These are phyloP conservation scores for Saccharomycopsis microspora DNA, from an alignment of 805 yeast genomes.

Conservation along the genomic window DNA sequence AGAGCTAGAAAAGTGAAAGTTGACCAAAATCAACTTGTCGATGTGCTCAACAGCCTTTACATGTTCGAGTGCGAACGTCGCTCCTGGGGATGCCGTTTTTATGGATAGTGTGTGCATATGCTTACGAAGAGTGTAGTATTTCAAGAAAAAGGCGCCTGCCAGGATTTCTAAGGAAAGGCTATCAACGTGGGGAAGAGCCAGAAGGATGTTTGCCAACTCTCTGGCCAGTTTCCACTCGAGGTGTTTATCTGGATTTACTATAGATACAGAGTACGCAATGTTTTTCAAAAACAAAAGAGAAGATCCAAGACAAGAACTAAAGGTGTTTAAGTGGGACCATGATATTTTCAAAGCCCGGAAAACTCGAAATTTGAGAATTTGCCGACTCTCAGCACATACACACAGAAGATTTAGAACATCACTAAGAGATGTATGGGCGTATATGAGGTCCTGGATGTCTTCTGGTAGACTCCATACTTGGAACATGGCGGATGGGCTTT, in stretches of 20 bases:
- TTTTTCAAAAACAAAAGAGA: background rate
- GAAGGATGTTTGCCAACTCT: conserved; percentile 1
- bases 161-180: conserved; percentile 3
- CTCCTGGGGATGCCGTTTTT: background rate
- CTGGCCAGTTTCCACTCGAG: conserved; percentile 9
- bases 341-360: too few relatives aligned
- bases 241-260: conserved; percentile 1
- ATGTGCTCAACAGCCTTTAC: conserved; percentile 2
- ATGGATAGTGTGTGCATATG: conserved; percentile 1
- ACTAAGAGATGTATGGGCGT: too few relatives aligned
- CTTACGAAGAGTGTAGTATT: conserved; percentile 3
- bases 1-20: conserved; percentile 4
- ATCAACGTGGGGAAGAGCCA: background rate
- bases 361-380: too few relatives aligned
- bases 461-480: too few relatives aligned
- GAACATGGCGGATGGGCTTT: too few relatives aligned
- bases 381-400: too few relatives aligned
- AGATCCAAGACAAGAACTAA: background rate
- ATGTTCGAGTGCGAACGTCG: conserved; percentile 12
- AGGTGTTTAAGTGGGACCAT: background rate
- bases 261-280: background rate
- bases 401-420: too few relatives aligned
- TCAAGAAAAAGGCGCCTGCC: conserved; percentile 10
- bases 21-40: conserved; percentile 3
- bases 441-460: too few relatives aligned